These are phyloP conservation scores for Tetragonia tetragonoides DNA, from an alignment of 148 eudicot genomes.

Conservation along the genomic window DNA sequence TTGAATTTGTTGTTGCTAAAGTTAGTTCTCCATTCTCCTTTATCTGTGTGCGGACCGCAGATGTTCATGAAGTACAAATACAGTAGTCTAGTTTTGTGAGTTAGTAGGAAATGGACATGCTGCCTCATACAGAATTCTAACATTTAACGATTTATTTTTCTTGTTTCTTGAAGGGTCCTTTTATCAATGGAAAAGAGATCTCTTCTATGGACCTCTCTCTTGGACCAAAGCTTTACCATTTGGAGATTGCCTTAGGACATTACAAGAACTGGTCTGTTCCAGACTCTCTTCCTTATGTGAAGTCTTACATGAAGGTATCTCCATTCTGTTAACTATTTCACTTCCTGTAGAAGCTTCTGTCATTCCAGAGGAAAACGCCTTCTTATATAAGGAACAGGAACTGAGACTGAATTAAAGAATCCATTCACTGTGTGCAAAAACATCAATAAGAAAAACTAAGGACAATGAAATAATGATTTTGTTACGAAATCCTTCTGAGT, in stretches of 20 bases:
- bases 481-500: neutral
- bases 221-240: conserved; percentile 91
- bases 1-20: neutral
- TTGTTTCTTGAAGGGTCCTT: conserved; percentile 70
- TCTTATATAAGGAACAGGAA: neutral
- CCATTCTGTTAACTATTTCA: neutral
- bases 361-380: neutral
- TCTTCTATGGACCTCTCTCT: conserved; percentile 87
- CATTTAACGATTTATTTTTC: neutral
- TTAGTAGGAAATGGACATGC: neutral
- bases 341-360: neutral
- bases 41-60: neutral
- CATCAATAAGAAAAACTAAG: neutral
- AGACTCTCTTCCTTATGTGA: conserved; percentile 63
- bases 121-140: conserved; percentile 6
- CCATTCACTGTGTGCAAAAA: neutral
- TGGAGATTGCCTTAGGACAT: conserved; percentile 79
- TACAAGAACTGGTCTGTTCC: conserved; percentile 88
- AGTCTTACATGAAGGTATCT: conserved; percentile 83
- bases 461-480: neutral
- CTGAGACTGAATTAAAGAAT: neutral
- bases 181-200: conserved; percentile 64
- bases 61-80: neutral
- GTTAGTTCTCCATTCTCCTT: neutral
- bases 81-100: neutral